These are phyloP conservation scores for Colletotrichum neosansevieriae DNA, from an alignment of 2,329 filamentous ascomycete genomes.

Conservation along the genomic window DNA sequence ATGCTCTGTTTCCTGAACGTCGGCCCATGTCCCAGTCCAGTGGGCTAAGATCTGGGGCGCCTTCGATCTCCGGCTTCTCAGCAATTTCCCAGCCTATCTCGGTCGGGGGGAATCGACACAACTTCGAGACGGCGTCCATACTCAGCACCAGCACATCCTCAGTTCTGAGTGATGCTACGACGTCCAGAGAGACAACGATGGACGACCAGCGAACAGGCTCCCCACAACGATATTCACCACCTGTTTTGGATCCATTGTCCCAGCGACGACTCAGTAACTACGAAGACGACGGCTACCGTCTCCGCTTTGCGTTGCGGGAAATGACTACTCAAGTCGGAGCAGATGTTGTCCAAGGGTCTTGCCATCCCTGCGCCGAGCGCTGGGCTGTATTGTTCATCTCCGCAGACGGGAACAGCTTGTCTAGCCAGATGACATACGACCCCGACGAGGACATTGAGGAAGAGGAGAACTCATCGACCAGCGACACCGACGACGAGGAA, in stretches of 20 bases:
- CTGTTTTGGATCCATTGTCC: slow-evolving; percentile 58
- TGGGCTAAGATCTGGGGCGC: slow-evolving; percentile 75
- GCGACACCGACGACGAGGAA: slow-evolving; percentile 73
- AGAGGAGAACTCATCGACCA: slow-evolving; percentile 71
- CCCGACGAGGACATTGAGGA: slow-evolving; percentile 73
- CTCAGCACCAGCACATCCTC: slow-evolving; percentile 80
- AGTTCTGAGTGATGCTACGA: slow-evolving; percentile 76
- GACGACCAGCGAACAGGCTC: slow-evolving; percentile 65
- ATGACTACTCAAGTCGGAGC: slow-evolving; percentile 75
- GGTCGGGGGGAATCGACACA: slow-evolving; percentile 67
- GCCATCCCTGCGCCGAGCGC: slow-evolving; percentile 83
- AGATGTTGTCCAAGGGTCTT: slow-evolving; percentile 74
- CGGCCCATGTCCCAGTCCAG: slow-evolving; percentile 74
- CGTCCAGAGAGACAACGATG: slow-evolving; percentile 72
- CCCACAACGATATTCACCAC: slow-evolving; percentile 67
- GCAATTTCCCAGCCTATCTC: slow-evolving; percentile 76
- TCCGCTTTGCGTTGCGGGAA: slow-evolving; percentile 77
- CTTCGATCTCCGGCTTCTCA: slow-evolving; percentile 76
- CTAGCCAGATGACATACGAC: slow-evolving; percentile 79
- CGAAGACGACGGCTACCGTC: slow-evolving; percentile 73
- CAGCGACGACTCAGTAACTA: slow-evolving; percentile 63
- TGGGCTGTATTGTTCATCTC: slow-evolving; percentile 88
- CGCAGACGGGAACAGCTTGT: slow-evolving; percentile 76
- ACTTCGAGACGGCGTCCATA: slow-evolving; percentile 76
- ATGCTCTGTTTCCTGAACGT: slow-evolving; percentile 84